These are phyloP conservation scores for Calocera viscosa DNA, from an alignment of 768 basidiomycete species.

Conservation along the genomic window DNA sequence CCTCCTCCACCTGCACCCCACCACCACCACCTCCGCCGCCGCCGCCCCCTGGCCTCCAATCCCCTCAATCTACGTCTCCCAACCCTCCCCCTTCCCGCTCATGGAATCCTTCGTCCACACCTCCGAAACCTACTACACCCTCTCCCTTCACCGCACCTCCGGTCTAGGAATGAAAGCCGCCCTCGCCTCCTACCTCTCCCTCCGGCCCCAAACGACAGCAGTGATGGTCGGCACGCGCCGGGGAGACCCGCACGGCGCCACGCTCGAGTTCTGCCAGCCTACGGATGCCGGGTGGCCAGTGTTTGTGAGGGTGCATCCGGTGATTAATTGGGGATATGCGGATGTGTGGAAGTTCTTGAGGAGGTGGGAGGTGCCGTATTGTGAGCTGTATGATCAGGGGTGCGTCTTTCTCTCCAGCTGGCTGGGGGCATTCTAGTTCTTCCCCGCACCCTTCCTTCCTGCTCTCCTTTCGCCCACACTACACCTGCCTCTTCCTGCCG, in stretches of 20 bases:
- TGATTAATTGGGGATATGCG: slow-evolving; percentile 87
- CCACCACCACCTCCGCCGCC: slow-evolving; percentile 26
- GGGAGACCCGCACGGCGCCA: slow-evolving; percentile 83
- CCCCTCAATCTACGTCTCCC: slow-evolving; percentile 69
- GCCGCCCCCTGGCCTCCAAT: slow-evolving; percentile 11
- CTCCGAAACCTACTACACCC: slow-evolving; percentile 47
- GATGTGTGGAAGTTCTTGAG: slow-evolving; percentile 84
- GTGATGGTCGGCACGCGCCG: slow-evolving; percentile 83
- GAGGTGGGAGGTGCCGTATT: slow-evolving; percentile 67
- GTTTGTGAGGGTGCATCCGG: slow-evolving; percentile 85
- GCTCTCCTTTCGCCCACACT: too few relatives aligned
- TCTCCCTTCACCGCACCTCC: slow-evolving; percentile 53
- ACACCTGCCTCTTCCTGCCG: too few relatives aligned
- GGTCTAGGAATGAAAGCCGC: background rate
- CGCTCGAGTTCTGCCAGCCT: slow-evolving; percentile 56
- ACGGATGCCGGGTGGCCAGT: slow-evolving; percentile 85
- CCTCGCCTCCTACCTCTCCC: slow-evolving; percentile 15
- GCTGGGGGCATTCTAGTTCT: background rate
- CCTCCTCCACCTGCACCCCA: slow-evolving; percentile 36
- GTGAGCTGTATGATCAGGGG: slow-evolving; percentile 83
- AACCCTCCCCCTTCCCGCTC: slow-evolving; percentile 71
- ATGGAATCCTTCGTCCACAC: slow-evolving; percentile 75
- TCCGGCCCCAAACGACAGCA: slow-evolving; percentile 43
- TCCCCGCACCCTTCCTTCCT: background rate
- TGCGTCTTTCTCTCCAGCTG: slow-evolving; percentile 30